phyloP scores from a whole-genome alignment of 306 rosid genomes.

The Vigna unguiculata region DNA sequence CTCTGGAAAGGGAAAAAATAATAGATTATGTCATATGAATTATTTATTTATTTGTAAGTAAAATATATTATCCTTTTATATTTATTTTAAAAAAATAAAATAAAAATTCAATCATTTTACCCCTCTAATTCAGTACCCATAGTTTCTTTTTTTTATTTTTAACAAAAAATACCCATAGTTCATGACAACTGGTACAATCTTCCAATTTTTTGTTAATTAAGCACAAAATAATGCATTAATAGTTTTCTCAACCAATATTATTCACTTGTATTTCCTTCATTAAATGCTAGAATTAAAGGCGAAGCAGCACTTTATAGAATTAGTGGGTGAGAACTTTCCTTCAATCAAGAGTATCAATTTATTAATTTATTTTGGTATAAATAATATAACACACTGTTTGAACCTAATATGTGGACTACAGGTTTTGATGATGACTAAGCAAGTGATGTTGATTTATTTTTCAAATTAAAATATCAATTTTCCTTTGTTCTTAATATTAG shows the following conservation, averaged over 20 bases:
- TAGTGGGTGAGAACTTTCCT: slow-evolving; percentile 44
- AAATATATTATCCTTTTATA: no score
- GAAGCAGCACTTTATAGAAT: slow-evolving; percentile 34
- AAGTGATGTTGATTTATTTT: neutral
- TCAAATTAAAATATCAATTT: neutral
- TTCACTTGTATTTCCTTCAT: slow-evolving; percentile 25
- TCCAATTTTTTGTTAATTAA: neutral
- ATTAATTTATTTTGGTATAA: neutral
- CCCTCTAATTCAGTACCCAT: neutral
- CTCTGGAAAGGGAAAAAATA: neutral
- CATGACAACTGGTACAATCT: neutral
- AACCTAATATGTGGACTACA: neutral
- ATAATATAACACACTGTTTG: neutral
- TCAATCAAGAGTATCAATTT: neutral
- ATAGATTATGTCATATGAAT: neutral
- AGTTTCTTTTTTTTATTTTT: no score
- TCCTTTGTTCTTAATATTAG: no score
- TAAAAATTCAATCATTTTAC: neutral
- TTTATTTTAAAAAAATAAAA: neutral
- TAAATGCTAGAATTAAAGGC: slow-evolving; percentile 49
- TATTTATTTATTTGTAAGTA: neutral
- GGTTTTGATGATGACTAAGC: neutral
- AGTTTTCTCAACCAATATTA: slow-evolving; percentile 47
- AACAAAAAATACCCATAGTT: neutral
- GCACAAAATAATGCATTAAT: neutral